Percentiles rank a stretch among this genome's conserved stretches.
phyloP scores from a whole-genome alignment of 768 basidiomycete species.

The Boletus coccyginus region DNA sequence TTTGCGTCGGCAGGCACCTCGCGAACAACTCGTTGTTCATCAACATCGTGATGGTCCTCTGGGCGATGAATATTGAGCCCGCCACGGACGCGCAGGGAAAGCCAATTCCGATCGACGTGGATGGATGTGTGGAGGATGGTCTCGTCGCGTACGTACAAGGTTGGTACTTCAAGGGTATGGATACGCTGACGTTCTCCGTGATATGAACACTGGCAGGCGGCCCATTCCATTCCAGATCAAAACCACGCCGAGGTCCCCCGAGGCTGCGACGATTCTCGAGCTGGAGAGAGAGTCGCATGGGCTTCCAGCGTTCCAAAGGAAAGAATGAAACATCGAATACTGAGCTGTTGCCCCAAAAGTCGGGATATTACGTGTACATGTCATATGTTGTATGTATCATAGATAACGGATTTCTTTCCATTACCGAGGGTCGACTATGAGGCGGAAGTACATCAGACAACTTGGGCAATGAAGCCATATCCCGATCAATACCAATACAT shows the following conservation, averaged over 20 bases:
- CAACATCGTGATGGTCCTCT: constrained; percentile 29
- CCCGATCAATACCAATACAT: no score
- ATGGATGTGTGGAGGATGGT: constrained; percentile 8
- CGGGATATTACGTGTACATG: no score
- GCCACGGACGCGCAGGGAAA: constrained; percentile 1
- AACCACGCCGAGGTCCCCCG: not conserved
- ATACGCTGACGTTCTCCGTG: not conserved
- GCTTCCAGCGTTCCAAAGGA: not conserved
- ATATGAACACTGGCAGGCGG: not conserved
- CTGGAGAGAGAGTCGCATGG: constrained; percentile 6
- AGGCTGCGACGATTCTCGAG: constrained; percentile 7
- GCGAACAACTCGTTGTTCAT: constrained; percentile 36
- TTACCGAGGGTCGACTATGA: no score
- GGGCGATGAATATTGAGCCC: constrained; percentile 20
- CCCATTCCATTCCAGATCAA: constrained; percentile 5
- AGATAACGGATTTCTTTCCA: no score
- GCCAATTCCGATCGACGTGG: constrained; percentile 1
- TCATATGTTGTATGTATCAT: no score
- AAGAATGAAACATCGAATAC: not conserved
- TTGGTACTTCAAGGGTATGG: no score
- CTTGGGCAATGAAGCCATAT: no score
- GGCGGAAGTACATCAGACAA: no score
- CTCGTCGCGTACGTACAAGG: constrained; percentile 2
- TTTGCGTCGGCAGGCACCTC: constrained; percentile 34
- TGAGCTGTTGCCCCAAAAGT: not conserved